These are phyloP conservation scores for Fomitiporia mediterranea DNA, from an alignment of 1,284 basidiomycete species.

Conservation along the genomic window DNA sequence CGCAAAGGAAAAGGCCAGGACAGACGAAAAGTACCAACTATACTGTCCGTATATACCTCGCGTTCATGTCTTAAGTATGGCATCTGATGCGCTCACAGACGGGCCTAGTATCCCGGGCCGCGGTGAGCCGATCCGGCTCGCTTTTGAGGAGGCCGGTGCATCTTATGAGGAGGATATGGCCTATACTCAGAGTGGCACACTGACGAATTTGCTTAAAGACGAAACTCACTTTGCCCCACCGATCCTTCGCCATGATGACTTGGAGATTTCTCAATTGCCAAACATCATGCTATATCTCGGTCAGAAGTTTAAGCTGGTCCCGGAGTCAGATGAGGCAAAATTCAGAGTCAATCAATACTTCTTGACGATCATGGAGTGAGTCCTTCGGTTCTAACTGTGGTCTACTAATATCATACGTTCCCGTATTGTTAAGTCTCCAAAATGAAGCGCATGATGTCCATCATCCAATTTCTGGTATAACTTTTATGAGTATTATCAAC, in stretches of 20 bases:
- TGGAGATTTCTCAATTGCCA: constrained; percentile 36
- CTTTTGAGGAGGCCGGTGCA: constrained; percentile 38
- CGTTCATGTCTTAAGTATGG: not conserved
- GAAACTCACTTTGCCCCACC: constrained; percentile 35
- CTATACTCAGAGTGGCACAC: constrained; percentile 18
- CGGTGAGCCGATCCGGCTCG: constrained; percentile 43
- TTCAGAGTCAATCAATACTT: constrained; percentile 31
- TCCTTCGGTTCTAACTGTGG: not conserved
- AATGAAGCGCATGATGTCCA: constrained; percentile 20
- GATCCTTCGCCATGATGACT: constrained; percentile 30
- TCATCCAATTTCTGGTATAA: constrained; percentile 16
- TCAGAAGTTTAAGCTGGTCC: constrained; percentile 35
- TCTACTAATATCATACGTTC: too few species aligned
- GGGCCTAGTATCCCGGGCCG: constrained; percentile 40
- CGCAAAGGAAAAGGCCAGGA: constrained; percentile 8
- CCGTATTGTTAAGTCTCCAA: too few species aligned
- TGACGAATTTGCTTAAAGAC: not conserved
- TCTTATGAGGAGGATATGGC: constrained; percentile 35
- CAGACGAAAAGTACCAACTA: constrained; percentile 15
- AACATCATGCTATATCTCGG: constrained; percentile 41
- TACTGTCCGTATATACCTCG: constrained; percentile 2
- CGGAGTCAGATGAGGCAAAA: constrained; percentile 25
- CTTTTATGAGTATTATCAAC: not conserved
- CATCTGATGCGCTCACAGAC: not conserved
- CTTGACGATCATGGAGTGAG: constrained; percentile 32